Evolutionary conservation across 2,329 filamentous ascomycete species (phyloP).

Genomic region (Plectosphaerella plurivora): DNA sequence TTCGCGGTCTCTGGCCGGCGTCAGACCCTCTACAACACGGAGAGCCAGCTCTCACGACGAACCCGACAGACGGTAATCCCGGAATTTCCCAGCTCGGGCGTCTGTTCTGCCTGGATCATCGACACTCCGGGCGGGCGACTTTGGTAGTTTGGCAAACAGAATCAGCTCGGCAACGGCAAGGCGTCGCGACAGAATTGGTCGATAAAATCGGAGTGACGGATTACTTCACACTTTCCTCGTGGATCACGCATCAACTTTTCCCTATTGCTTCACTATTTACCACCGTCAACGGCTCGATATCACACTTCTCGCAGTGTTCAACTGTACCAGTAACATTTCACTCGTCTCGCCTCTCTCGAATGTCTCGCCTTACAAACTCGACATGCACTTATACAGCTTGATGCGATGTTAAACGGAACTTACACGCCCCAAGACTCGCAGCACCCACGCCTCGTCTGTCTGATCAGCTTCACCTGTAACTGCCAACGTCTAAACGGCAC

Average conservation of each 20-base stretch:
- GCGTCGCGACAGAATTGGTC: slow-evolving; percentile 13
- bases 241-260: slow-evolving; percentile 7
- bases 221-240: slow-evolving; percentile 8
- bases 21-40: neutral
- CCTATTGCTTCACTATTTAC: neutral
- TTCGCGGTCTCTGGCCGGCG: slow-evolving; percentile 3
- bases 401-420: slow-evolving; percentile 14
- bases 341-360: slow-evolving; percentile 11
- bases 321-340: slow-evolving; percentile 14
- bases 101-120: slow-evolving; percentile 1
- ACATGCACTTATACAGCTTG: slow-evolving; percentile 13
- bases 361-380: slow-evolving; percentile 12
- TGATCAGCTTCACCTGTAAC: slow-evolving; percentile 12
- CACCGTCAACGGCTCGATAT: neutral
- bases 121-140: slow-evolving; percentile 9
- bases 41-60: neutral
- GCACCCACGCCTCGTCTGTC: slow-evolving; percentile 6
- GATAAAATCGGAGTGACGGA: slow-evolving; percentile 4
- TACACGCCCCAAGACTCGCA: slow-evolving; percentile 13
- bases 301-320: neutral
- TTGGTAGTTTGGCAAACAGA: slow-evolving; percentile 14
- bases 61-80: neutral
- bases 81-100: neutral
- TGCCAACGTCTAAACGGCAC: slow-evolving; percentile 13
- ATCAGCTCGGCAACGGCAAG: slow-evolving; percentile 12